Evolutionary conservation across 768 basidiomycete species (phyloP).

Genomic region (Pleurotus tuber-regium): DNA sequence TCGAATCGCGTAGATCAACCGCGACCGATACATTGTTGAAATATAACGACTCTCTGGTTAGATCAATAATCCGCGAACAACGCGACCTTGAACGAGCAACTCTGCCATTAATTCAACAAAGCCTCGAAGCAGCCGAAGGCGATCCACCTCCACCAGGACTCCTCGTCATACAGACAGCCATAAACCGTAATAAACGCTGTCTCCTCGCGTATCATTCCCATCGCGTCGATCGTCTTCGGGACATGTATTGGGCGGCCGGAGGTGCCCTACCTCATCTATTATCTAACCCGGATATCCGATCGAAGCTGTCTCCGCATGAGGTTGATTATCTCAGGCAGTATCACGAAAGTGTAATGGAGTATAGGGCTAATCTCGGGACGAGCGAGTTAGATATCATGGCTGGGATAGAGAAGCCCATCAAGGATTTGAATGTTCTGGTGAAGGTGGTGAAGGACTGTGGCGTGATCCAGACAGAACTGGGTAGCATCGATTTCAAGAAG

Average conservation of each 20-base stretch:
- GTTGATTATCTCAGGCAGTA: slow-evolving; percentile 86
- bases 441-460: slow-evolving; percentile 88
- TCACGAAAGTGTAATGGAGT: slow-evolving; percentile 76
- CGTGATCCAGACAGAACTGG: slow-evolving; percentile 87
- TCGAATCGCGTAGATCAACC: slow-evolving; percentile 83
- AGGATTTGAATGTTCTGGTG: slow-evolving; percentile 86
- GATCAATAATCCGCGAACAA: slow-evolving; percentile 85
- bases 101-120: slow-evolving; percentile 29
- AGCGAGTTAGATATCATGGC: slow-evolving; percentile 88
- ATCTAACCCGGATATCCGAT: slow-evolving; percentile 58
- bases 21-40: slow-evolving; percentile 82
- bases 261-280: slow-evolving; percentile 87
- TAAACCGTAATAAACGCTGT: slow-evolving; percentile 93
- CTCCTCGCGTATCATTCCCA: slow-evolving; percentile 91
- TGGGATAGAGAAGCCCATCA: slow-evolving; percentile 79
- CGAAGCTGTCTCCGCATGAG: slow-evolving; percentile 75
- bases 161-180: slow-evolving; percentile 85
- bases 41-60: slow-evolving; percentile 88
- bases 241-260: slow-evolving; percentile 87
- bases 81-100: slow-evolving; percentile 76
- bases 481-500: slow-evolving; percentile 85
- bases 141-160: slow-evolving; percentile 56
- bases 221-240: slow-evolving; percentile 77
- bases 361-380: slow-evolving; percentile 72
- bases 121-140: slow-evolving; percentile 29